Base-by-base conservation (phyloP, 1,139 yeast species). In the Blastobotrys indianensis region DNA sequence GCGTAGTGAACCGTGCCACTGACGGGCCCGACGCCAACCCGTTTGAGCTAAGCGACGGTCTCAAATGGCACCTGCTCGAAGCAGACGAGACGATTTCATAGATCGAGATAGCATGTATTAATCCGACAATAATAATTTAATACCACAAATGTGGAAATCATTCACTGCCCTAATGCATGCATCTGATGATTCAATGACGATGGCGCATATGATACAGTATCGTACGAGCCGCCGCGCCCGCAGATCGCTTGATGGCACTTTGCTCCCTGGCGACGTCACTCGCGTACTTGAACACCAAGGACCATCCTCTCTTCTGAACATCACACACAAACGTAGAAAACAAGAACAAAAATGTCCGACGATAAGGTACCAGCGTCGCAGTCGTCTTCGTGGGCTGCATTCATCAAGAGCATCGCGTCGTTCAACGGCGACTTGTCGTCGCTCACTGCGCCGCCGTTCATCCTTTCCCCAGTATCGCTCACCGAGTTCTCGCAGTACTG, bases 381-480 rank as follows among this genome's bases (percentile, higher is more conserved):
- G 38, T 54, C 59, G 17, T 51, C 56, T 12, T 54, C 61, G 8
- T 53, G 59, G 59, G 45, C 58, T 11, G 48, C 57, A 47, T 90
- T 92, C 65, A 74, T 92, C 57, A 86, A 87, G 68, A 86, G 96
- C 46, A 80, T 92, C 59, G 94, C 97, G 35, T 80, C 94, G 11
- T 92, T 86, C 68, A 88, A 90, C 57, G 98, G 98, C 36, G 98
- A 92, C 64, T 72, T 92, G 55, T 85, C 96, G 13, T 82, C 95
- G 1, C 71, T 92, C 61, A 88, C 98, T 1, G 98, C 98, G 2
- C 98, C 98, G 25, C 97, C 98, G n/a, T 92, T 92, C 68, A 92
- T 92, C 57, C 74, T 92, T 52, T 86, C 96, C 8, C 90, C 96
- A 23, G 83, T 85, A 6, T 90, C 97, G 2, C 74, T 87, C 58